These are phyloP conservation scores for Marasmius oreades DNA, from an alignment of 1,284 basidiomycete genomes.

Conservation along the genomic window DNA sequence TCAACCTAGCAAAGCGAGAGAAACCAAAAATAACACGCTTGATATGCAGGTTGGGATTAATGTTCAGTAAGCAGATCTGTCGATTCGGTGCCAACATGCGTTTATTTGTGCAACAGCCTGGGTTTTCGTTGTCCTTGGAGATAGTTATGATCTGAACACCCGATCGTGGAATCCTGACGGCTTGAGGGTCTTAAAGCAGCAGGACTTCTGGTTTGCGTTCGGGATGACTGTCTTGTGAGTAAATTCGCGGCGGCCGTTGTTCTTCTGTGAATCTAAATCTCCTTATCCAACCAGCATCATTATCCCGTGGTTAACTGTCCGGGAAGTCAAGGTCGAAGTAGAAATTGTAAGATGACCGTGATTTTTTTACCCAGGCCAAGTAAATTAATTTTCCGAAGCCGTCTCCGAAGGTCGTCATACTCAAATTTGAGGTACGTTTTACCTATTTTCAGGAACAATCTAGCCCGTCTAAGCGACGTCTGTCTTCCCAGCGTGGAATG, in stretches of 20 bases:
- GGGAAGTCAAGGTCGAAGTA: conserved; percentile 69
- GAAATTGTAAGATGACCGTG: conserved; percentile 54
- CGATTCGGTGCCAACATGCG: conserved; percentile 4
- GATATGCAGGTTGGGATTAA: conserved; percentile 44
- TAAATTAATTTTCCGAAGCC: conserved; percentile 35
- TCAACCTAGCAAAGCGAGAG: conserved; percentile 9
- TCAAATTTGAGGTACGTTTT: conserved; percentile 46
- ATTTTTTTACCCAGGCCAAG: not conserved
- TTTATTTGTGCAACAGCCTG: conserved; percentile 33
- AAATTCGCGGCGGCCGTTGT: not conserved
- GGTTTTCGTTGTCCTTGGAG: conserved; percentile 67
- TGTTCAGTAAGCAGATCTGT: conserved; percentile 41
- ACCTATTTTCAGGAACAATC: not conserved
- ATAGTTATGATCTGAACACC: conserved; percentile 58
- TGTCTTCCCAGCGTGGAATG: conserved; percentile 47
- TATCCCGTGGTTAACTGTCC: conserved; percentile 73
- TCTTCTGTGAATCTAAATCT: not conserved
- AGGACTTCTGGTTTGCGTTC: conserved; percentile 75
- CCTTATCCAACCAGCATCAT: conserved; percentile 43
- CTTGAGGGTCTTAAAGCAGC: conserved; percentile 55
- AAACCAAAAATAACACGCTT: conserved; percentile 4
- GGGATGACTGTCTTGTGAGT: conserved; percentile 72
- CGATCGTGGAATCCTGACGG: conserved; percentile 57
- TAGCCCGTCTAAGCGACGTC: not conserved
- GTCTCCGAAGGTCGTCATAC: conserved; percentile 62